Conservation (phyloP, 1,284 basidiomycete genomes). For the Abortiporus biennis region DNA sequence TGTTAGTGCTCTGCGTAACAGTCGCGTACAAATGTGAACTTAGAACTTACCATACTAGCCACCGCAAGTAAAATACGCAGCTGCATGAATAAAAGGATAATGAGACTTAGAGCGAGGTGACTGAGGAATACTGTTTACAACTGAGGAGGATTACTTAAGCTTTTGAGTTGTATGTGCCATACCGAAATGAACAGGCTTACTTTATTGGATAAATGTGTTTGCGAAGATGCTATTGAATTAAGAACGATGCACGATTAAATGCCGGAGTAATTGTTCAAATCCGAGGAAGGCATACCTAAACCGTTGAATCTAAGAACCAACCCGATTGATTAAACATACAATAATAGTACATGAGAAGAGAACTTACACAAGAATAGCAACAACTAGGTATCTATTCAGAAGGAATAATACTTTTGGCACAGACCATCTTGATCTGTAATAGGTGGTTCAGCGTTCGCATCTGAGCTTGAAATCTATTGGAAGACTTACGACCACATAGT, state of each 20-base stretch:
- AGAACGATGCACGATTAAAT: not conserved
- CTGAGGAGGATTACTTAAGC: too few relatives aligned
- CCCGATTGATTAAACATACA: too few relatives aligned
- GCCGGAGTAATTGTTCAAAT: not conserved
- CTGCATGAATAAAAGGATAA: not conserved
- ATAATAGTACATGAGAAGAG: too few relatives aligned
- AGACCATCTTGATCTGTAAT: not conserved
- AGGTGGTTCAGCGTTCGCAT: not conserved
- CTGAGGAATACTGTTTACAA: too few relatives aligned
- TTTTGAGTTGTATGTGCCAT: too few relatives aligned
- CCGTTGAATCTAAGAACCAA: not conserved
- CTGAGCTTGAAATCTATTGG: not conserved
- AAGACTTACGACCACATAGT: not conserved
- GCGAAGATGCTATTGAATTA: not conserved
- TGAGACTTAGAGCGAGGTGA: not conserved
- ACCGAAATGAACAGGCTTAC: constrained; percentile 1
- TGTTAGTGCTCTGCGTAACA: not conserved
- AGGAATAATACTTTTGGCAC: constrained; percentile 5
- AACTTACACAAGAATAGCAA: constrained; percentile 1
- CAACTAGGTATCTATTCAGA: constrained; percentile 5
- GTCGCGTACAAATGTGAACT: not conserved
- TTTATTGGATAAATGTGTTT: not conserved
- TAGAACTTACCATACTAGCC: constrained; percentile 1
- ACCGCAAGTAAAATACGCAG: constrained; percentile 3
- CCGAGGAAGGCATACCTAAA: constrained; percentile 2